phyloP scores from a whole-genome alignment of 2,329 filamentous ascomycete genomes.

The Penicillium digitatum region DNA sequence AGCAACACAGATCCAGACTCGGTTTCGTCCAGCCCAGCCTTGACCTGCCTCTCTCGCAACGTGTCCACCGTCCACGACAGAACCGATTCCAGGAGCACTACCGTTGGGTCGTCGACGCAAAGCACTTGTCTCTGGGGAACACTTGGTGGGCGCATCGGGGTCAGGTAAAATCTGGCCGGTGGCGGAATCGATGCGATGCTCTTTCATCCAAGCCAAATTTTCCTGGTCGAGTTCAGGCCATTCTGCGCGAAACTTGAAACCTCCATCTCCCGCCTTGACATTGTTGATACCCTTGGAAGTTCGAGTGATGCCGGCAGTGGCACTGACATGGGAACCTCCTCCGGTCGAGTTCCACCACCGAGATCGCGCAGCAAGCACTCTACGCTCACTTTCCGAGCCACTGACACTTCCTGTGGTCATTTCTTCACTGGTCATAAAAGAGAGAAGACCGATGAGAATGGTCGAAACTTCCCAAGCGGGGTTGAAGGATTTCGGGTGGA shows the following conservation, averaged over 20 bases:
- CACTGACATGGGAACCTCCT: constrained; percentile 64
- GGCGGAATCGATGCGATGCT: constrained; percentile 70
- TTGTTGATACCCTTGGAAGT: constrained; percentile 67
- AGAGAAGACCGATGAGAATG: constrained; percentile 87
- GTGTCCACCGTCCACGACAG: constrained; percentile 74
- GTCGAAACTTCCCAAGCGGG: constrained; percentile 97
- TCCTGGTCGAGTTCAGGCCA: constrained; percentile 86
- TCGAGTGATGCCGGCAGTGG: constrained; percentile 49
- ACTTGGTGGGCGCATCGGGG: constrained; percentile 51
- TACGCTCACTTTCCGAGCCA: constrained; percentile 71
- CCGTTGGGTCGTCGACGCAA: constrained; percentile 60
- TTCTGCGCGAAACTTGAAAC: constrained; percentile 80
- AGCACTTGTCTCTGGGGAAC: constrained; percentile 60
- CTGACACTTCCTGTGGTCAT: constrained; percentile 93
- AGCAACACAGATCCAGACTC: constrained; percentile 66
- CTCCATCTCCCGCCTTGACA: constrained; percentile 86
- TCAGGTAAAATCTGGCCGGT: constrained; percentile 67
- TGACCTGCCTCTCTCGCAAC: constrained; percentile 72
- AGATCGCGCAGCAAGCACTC: constrained; percentile 69
- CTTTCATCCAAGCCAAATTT: constrained; percentile 89
- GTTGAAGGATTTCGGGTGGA: constrained; percentile 97
- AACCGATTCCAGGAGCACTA: constrained; percentile 53
- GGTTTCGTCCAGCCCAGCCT: constrained; percentile 77
- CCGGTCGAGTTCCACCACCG: constrained; percentile 97
- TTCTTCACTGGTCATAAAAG: constrained; percentile 98